Evolutionary conservation across 331 rosid genomes (phyloP).

Genomic region (Dryas integrifolia): DNA sequence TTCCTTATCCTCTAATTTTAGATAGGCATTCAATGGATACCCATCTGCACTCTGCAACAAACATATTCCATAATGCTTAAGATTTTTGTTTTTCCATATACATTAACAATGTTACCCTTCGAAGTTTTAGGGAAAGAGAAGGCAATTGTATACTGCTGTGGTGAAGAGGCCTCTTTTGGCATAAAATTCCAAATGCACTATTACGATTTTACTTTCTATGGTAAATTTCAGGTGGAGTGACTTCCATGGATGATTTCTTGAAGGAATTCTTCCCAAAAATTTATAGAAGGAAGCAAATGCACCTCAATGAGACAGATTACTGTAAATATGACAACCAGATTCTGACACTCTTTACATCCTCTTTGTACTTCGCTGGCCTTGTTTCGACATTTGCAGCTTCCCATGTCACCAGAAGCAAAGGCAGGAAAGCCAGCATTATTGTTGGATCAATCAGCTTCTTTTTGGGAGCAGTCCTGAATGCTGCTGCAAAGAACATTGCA

Average conservation of each 20-base stretch:
- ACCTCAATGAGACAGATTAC: slow-evolving; percentile 75
- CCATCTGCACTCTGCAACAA: background rate
- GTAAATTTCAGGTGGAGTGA: slow-evolving; percentile 67
- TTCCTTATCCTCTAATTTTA: background rate
- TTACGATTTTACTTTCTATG: slow-evolving; percentile 1
- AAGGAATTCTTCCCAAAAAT: slow-evolving; percentile 67
- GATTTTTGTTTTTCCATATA: background rate
- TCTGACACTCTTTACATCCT: slow-evolving; percentile 86
- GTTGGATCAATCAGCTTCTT: slow-evolving; percentile 80
- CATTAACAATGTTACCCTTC: background rate
- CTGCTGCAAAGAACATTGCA: slow-evolving; percentile 59
- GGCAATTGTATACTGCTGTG: background rate
- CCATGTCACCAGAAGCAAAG: slow-evolving; percentile 58
- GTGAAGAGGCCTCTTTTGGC: background rate
- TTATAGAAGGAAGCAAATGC: slow-evolving; percentile 58
- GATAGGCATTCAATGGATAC: background rate
- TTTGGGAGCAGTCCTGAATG: slow-evolving; percentile 69
- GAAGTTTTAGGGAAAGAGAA: background rate
- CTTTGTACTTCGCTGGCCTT: slow-evolving; percentile 81
- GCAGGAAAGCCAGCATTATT: slow-evolving; percentile 79
- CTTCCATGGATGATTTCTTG: slow-evolving; percentile 92
- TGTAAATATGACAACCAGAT: slow-evolving; percentile 90
- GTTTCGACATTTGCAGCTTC: slow-evolving; percentile 83
- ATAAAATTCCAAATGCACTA: background rate
- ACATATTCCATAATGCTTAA: background rate